Evolutionary conservation across 2,329 filamentous ascomycete species (phyloP).

Genomic region (Hirsutella rhossiliensis): DNA sequence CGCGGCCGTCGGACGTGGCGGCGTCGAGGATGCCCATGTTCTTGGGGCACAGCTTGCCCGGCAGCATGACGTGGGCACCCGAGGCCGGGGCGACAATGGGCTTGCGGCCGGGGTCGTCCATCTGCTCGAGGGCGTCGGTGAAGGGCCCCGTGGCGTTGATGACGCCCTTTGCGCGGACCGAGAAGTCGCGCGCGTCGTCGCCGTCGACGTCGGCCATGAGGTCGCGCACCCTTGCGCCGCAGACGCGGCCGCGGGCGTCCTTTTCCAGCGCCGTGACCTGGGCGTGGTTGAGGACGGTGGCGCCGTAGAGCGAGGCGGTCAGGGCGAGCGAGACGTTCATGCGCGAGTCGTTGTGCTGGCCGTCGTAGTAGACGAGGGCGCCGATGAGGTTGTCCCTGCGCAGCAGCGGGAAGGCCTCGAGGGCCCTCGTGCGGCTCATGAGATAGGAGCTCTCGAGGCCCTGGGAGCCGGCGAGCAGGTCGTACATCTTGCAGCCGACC

Average conservation of each 20-base stretch:
- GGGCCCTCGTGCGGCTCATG: conserved; percentile 62
- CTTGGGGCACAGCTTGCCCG: conserved; percentile 65
- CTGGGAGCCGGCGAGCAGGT: conserved; percentile 68
- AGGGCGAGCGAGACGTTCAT: conserved; percentile 79
- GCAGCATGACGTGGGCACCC: conserved; percentile 73
- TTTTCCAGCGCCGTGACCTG: conserved; percentile 67
- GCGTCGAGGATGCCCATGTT: conserved; percentile 78
- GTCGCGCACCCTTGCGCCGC: conserved; percentile 44
- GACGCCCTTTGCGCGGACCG: conserved; percentile 65
- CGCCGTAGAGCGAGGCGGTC: conserved; percentile 69
- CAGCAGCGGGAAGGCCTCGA: conserved; percentile 69
- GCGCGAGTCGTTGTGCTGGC: conserved; percentile 75
- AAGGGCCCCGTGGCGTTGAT: conserved; percentile 81
- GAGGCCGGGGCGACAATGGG: conserved; percentile 72
- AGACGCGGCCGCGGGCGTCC: conserved; percentile 55
- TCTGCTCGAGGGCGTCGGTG: conserved; percentile 65
- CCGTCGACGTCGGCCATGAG: conserved; percentile 51
- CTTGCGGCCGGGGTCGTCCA: conserved; percentile 58
- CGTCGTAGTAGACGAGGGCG: conserved; percentile 77
- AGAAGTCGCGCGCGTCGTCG: conserved; percentile 46
- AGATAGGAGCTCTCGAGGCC: conserved; percentile 79
- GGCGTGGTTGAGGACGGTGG: conserved; percentile 69
- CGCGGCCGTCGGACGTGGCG: conserved; percentile 69
- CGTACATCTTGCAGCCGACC: conserved; percentile 64
- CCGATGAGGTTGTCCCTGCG: conserved; percentile 62